Evolutionary conservation across 2,329 filamentous ascomycete species (phyloP).

Genomic region (Monosporascus sp.): DNA sequence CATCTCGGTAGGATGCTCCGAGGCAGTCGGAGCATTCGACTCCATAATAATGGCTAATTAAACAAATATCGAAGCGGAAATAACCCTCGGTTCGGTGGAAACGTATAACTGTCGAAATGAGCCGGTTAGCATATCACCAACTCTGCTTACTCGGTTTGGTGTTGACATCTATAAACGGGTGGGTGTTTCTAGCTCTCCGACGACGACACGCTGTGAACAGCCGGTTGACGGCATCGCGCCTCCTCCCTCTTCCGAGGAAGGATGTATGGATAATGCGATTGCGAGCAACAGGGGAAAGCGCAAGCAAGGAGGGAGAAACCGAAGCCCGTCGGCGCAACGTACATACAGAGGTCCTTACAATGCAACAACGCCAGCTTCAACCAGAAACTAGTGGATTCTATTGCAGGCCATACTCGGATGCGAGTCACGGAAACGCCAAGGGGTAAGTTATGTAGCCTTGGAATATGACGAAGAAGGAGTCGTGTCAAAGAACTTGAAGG

Average conservation of each 20-base stretch:
- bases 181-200: too few species aligned
- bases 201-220: too few species aligned
- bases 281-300: neutral
- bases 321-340: too few species aligned
- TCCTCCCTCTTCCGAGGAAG: too few species aligned
- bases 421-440: neutral
- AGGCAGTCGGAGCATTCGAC: slow-evolving; percentile 35
- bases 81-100: slow-evolving; percentile 7
- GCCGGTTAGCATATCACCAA: slow-evolving; percentile 11
- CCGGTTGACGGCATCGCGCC: too few species aligned
- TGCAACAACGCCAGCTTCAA: slow-evolving; percentile 15
- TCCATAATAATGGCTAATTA: slow-evolving; percentile 34
- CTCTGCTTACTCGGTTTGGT: neutral
- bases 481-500: too few species aligned
- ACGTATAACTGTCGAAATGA: slow-evolving; percentile 13
- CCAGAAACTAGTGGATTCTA: slow-evolving; percentile 14
- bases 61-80: slow-evolving; percentile 20
- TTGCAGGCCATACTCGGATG: slow-evolving; percentile 21
- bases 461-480: neutral
- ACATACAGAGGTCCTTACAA: slow-evolving; percentile 18
- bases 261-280: neutral
- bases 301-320: neutral
- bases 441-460: slow-evolving; percentile 1
- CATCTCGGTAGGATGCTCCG: slow-evolving; percentile 50
- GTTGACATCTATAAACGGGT: too few species aligned